phyloP scores from a whole-genome alignment of 257 asterid genomes.

The Forsythia suspensa region DNA sequence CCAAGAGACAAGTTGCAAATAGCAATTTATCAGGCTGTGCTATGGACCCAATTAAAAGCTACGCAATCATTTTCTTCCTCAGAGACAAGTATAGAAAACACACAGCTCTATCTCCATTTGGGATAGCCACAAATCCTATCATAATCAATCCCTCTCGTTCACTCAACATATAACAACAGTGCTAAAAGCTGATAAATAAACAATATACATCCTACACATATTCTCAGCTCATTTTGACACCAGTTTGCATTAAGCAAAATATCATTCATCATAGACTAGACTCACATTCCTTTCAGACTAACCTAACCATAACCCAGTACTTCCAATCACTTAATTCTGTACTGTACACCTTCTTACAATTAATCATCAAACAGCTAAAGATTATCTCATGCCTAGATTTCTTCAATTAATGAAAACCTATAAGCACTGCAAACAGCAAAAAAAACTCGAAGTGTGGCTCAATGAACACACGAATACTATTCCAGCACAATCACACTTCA shows the following conservation, averaged over 20 bases:
- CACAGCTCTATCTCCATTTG: no score
- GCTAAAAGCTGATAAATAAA: no score
- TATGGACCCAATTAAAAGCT: no score
- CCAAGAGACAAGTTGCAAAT: no score
- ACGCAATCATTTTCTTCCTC: no score
- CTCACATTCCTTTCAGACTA: conserved; percentile 7
- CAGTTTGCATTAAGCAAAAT: conserved; percentile 6
- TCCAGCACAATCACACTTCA: conserved; percentile 34
- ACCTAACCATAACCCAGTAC: conserved; percentile 22
- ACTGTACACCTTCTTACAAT: conserved; percentile 25
- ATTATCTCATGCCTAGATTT: background rate
- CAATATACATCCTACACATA: no score
- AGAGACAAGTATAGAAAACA: no score
- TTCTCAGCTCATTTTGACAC: background rate
- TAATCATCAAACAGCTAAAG: conserved; percentile 28
- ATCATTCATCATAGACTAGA: conserved; percentile 26
- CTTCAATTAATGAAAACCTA: conserved; percentile 4
- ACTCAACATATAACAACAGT: no score
- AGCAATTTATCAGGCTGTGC: no score
- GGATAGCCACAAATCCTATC: no score
- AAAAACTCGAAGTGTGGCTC: conserved; percentile 27
- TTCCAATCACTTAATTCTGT: conserved; percentile 25
- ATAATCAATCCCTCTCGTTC: no score
- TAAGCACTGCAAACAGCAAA: conserved; percentile 5
- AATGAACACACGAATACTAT: conserved; percentile 21